A percentile compares a stretch with the other conserved stretches of the same genome.
phyloP scores from a whole-genome alignment of 257 asterid species.

The Phtheirospermum japonicum region DNA sequence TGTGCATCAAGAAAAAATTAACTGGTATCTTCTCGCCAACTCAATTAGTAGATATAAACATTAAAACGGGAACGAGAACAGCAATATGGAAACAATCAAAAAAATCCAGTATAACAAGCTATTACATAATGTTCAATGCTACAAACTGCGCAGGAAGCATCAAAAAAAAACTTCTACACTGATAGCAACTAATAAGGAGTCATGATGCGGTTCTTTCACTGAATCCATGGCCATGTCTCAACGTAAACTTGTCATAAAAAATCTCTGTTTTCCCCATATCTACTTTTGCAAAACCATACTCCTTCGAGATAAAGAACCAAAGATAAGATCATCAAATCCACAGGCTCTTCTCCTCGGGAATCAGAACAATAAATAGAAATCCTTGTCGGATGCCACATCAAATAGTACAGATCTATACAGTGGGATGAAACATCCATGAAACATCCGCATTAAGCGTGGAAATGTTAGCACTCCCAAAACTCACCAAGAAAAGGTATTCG shows the following conservation, averaged over 20 bases:
- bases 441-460: conserved; percentile 13
- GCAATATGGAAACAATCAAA: background rate
- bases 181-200: conserved; percentile 4
- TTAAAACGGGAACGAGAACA: conserved; percentile 11
- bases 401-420: conserved; percentile 5
- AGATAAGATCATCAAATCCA: conserved; percentile 19
- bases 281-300: conserved; percentile 17
- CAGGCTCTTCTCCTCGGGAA: conserved; percentile 9
- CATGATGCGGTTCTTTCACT: conserved; percentile 7
- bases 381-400: conserved; percentile 14
- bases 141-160: conserved; percentile 21
- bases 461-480: conserved; percentile 18
- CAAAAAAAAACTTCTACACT: conserved; percentile 3
- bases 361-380: conserved; percentile 14
- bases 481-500: conserved; percentile 5
- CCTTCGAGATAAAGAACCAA: conserved; percentile 11
- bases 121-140: conserved; percentile 8
- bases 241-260: conserved; percentile 21
- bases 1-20: conserved; percentile 34
- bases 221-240: conserved; percentile 11
- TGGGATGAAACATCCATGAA: conserved; percentile 1
- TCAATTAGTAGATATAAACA: conserved; percentile 4
- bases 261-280: conserved; percentile 7
- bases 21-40: conserved; percentile 1
- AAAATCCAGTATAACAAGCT: conserved; percentile 4